A percentile compares a stretch with the other conserved stretches of the same genome.
Conservation (phyloP, 148 eudicot species). For the Nyssa sinensis region DNA sequence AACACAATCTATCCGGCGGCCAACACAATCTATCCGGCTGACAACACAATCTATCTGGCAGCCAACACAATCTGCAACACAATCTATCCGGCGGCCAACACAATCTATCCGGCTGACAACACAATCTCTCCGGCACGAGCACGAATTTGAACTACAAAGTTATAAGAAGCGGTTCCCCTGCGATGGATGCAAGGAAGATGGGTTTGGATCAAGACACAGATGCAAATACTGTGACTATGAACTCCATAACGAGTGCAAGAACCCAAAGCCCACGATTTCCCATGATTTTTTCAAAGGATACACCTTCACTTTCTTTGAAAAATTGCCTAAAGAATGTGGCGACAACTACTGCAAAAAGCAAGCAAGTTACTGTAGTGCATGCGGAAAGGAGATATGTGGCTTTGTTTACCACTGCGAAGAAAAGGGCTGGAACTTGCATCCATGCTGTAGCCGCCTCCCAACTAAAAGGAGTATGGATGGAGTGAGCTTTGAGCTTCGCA, state of each 20-base stretch:
- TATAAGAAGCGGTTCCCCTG: constrained; percentile 11
- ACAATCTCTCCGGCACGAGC: background rate
- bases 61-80: too few species aligned
- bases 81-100: background rate
- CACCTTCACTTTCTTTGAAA: background rate
- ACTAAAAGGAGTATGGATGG: background rate
- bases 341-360: too few species aligned
- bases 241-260: constrained; percentile 13
- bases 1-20: too few species aligned
- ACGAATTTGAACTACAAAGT: background rate
- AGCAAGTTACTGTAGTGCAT: background rate
- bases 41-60: background rate
- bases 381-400: constrained; percentile 6
- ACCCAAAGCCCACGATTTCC: background rate
- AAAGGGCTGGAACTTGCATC: constrained; percentile 8
- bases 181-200: constrained; percentile 12
- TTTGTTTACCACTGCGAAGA: constrained; percentile 1
- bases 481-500: background rate
- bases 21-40: too few species aligned
- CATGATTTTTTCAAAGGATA: background rate
- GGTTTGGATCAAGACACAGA: constrained; percentile 5
- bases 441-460: background rate
- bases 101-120: too few species aligned
- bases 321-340: background rate
- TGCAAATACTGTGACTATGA: constrained; percentile 9